Evolutionary conservation across 176 grass and related monocot species (phyloP).

Genomic region (Oryza coarctata): DNA sequence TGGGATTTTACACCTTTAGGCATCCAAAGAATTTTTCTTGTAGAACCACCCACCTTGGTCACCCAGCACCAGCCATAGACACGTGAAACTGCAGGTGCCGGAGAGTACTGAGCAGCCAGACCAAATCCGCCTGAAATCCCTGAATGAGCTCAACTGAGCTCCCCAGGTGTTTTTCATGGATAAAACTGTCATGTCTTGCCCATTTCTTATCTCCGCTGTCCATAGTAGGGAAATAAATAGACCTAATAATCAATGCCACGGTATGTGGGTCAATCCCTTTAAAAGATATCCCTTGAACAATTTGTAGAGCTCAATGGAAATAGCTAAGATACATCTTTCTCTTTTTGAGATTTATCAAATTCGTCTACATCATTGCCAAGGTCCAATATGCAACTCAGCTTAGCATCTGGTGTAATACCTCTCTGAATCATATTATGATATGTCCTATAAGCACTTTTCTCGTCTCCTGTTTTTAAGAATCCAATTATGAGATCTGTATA

Average conservation of each 20-base stretch:
- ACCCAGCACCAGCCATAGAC: background rate
- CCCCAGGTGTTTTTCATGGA: background rate
- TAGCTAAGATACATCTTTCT: background rate
- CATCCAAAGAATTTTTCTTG: background rate
- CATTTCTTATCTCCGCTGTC: background rate
- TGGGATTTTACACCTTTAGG: background rate
- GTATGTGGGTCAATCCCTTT: background rate
- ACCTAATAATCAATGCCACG: background rate
- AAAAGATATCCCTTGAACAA: background rate
- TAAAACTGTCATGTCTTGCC: background rate
- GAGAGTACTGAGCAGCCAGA: background rate
- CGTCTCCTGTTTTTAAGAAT: slow-evolving; percentile 49
- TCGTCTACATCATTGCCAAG: slow-evolving; percentile 11
- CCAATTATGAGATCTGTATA: slow-evolving; percentile 60
- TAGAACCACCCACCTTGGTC: background rate
- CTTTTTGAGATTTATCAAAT: slow-evolving; percentile 19
- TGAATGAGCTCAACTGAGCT: background rate
- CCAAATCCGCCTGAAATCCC: background rate
- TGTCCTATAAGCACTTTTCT: slow-evolving; percentile 18
- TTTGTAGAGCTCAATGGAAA: slow-evolving; percentile 7
- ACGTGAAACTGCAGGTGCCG: background rate
- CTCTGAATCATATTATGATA: slow-evolving; percentile 47
- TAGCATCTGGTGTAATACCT: slow-evolving; percentile 56
- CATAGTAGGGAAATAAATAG: background rate
- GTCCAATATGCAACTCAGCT: slow-evolving; percentile 40